Evolutionary conservation across 345 rosid species (phyloP).

Genomic region (Eucalyptus albens): DNA sequence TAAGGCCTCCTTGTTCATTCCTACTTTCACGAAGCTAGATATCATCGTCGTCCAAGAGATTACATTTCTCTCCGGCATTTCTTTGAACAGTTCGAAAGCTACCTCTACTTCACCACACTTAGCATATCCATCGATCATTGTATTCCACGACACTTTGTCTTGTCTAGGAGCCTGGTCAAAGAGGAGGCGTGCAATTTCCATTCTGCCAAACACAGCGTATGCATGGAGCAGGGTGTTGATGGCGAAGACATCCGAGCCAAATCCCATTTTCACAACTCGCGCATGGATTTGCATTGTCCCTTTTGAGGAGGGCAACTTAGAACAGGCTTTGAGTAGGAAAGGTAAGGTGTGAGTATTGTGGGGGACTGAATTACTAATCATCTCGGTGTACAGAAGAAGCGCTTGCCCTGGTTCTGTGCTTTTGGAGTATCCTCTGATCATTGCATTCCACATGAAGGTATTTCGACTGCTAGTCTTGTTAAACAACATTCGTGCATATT

Average conservation of each 20-base stretch:
- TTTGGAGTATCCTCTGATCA: conserved; percentile 45
- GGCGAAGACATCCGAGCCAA: conserved; percentile 22
- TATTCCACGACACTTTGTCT: conserved; percentile 65
- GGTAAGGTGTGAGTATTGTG: conserved; percentile 57
- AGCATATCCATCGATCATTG: conserved; percentile 44
- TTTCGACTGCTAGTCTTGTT: conserved; percentile 21
- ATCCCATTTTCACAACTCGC: conserved; percentile 40
- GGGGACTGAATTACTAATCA: conserved; percentile 30
- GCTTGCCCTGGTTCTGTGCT: conserved; percentile 32
- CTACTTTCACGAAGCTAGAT: conserved; percentile 45
- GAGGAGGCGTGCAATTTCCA: conserved; percentile 22
- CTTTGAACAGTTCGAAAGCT: conserved; percentile 25
- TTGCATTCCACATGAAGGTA: conserved; percentile 51
- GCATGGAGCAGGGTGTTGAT: conserved; percentile 45
- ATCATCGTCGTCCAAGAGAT: conserved; percentile 64
- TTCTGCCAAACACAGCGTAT: conserved; percentile 28
- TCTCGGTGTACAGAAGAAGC: conserved; percentile 33
- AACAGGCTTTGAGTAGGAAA: conserved; percentile 64
- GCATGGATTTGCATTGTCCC: conserved; percentile 51
- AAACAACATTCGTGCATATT: conserved; percentile 39
- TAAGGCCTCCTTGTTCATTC: conserved; percentile 56
- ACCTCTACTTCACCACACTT: conserved; percentile 25
- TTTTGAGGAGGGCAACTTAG: conserved; percentile 18
- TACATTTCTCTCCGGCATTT: conserved; percentile 30
- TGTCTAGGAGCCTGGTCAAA: conserved; percentile 22